Evolutionary conservation across 2,329 filamentous ascomycete species (phyloP), one percentile per base, ranked within the genome.

Genomic region (Neoscytalidium dimidiatum): DNA sequence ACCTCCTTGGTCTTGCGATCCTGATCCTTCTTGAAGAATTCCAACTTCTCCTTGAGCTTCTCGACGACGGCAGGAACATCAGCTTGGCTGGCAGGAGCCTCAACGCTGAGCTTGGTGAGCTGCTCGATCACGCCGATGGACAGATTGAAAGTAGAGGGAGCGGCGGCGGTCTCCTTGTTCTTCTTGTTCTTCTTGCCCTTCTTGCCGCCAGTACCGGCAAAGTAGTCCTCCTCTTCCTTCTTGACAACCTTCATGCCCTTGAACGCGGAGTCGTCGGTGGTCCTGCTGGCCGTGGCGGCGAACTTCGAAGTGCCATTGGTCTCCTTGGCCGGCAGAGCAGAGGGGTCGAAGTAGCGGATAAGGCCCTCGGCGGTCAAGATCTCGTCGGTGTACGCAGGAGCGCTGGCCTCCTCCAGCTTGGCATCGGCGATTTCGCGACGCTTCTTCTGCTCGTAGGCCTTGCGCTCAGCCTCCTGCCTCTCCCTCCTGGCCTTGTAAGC

Each of bases 181-280:
- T 92, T 94, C 83, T 91, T 96, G 83, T 90, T 91, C 86, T 96
- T 96, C 83, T 94, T 94, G 70, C 90, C 90, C 85, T 94, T 95
- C 84, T 92, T 92, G 66, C 88, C 88, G 57, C 90, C 90, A 64
- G 88, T 82, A 43, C 87, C 87, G 46, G 84, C 84, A 68, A 95
- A 89, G 82, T 96, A 96, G 69, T 92, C 90, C 46, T 97, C 94
- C 53, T 95, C 92, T 14, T 90, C 88, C 87, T 97, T 98, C 82
- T 90, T 90, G 66, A 92, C 81, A 43, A 98, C 84, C 75, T 88
- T 89, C 71, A 89, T 91, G 66, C 95, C 95, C 85, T 96, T 96
- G 73, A 97, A 85, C 64, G 84, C 89, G n/a, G 89, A 84, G 72
- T 88, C 90, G 71, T 97, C 92, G 28, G 98, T 91, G 67, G 90